Percentiles rank a stretch among this genome's conserved stretches.
Evolutionary conservation across 1,284 basidiomycete genomes (phyloP).

Genomic region (Malassezia equina): DNA sequence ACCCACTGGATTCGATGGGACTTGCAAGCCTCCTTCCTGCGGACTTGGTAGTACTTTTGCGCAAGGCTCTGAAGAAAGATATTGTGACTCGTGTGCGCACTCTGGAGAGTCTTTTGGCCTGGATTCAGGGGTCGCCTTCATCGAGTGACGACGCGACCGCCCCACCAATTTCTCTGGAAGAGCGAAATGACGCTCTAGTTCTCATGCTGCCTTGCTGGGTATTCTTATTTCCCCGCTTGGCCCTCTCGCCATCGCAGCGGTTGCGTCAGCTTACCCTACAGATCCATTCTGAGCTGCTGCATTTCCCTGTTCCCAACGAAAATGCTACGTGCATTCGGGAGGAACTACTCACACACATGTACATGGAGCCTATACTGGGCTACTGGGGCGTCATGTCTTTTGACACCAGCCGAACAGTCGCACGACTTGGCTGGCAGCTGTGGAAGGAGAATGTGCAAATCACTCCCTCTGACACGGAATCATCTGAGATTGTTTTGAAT

Average conservation of each 20-base stretch:
- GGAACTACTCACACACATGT: slow-evolving; percentile 57
- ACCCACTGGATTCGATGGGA: slow-evolving; percentile 82
- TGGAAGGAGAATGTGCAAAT: slow-evolving; percentile 54
- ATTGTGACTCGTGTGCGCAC: slow-evolving; percentile 73
- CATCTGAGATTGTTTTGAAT: slow-evolving; percentile 2
- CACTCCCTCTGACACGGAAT: background rate
- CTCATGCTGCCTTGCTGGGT: slow-evolving; percentile 81
- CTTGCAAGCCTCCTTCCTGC: slow-evolving; percentile 55
- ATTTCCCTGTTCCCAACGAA: slow-evolving; percentile 48
- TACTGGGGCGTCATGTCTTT: slow-evolving; percentile 67
- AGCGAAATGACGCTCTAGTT: slow-evolving; percentile 52
- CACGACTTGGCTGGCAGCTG: slow-evolving; percentile 52
- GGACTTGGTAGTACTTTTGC: slow-evolving; percentile 71
- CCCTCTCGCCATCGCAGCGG: slow-evolving; percentile 69
- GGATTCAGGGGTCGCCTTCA: slow-evolving; percentile 55
- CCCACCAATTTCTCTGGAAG: slow-evolving; percentile 13
- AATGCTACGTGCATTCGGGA: slow-evolving; percentile 49
- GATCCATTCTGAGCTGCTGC: slow-evolving; percentile 62
- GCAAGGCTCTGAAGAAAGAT: slow-evolving; percentile 82
- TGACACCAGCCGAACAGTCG: slow-evolving; percentile 62
- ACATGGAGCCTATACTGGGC: slow-evolving; percentile 63
- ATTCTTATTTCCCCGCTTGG: slow-evolving; percentile 72
- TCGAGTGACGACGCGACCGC: slow-evolving; percentile 48
- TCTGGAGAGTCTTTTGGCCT: slow-evolving; percentile 69
- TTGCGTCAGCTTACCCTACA: slow-evolving; percentile 62